Evolutionary conservation across 2,329 filamentous ascomycete species (phyloP), one percentile per base, ranked within the genome.

Genomic region (Aspergillus sp.): DNA sequence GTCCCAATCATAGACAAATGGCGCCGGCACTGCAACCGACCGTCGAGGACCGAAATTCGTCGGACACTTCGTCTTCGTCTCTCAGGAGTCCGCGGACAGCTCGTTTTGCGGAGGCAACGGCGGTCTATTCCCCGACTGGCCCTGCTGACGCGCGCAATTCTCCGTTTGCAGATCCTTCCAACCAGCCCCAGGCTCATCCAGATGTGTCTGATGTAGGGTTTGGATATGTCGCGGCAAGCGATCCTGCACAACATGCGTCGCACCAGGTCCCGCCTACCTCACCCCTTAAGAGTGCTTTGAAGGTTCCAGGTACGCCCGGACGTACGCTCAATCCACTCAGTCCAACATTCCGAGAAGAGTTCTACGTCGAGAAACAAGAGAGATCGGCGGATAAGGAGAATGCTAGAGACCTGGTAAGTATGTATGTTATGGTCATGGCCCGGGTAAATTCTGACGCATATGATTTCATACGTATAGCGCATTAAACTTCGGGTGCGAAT

Each of bases 341-440:
- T 77, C 93, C 94, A 46, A 97, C 93, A 0, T 98, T 97, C 75
- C 84, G 85, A 54, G 91, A 98, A 78, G 94, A 97, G 78, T 87
- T 94, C 54, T 78, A 90, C 4, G 80, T 98, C 32, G 94, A 97
- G 80, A 93, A 94, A 81, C 85, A 88, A 59, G 94, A 98, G 74
- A 83, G 83, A 58, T 76, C 82, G 63, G 94, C 94, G 0, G 93
- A 96, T 59, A 91, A 92, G 78, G 86, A 94, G 73, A 94, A 98
- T 78, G 90, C 85, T 32, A 88, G 87, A 70, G 94, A 98, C 75
- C 72, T 97, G 75, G 94, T 97, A 86, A 76, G 91, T 84, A 39
- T 46, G 42, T 16, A 47, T n/a, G 54, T 32, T 16, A 14, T 32
- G 45, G 26, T 54, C 52, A 16, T 29, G 7, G 31, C 14, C 52